A percentile compares a stretch with the other conserved stretches of the same genome.
Conservation (phyloP, 2,329 filamentous ascomycete species). For the Sarocladiaceae sp. region DNA sequence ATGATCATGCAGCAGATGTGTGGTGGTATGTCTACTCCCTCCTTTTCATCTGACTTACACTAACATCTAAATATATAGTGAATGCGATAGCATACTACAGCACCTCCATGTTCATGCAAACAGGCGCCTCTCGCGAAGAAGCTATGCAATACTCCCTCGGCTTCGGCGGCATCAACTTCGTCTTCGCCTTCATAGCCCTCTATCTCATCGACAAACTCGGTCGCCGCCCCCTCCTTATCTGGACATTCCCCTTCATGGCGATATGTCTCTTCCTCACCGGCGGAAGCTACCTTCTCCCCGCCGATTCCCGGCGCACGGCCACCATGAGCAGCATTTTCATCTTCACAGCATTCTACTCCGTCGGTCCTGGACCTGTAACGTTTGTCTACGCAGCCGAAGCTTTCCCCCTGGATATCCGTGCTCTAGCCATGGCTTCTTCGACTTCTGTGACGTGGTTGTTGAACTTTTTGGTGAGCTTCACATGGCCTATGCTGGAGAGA, state of each 20-base stretch:
- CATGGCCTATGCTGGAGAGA: conserved; percentile 17
- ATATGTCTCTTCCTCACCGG: conserved; percentile 29
- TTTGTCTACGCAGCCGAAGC: conserved; percentile 55
- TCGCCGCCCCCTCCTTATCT: conserved; percentile 53
- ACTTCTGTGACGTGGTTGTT: conserved; percentile 28
- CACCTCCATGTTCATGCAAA: conserved; percentile 39
- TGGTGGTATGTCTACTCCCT: conserved; percentile 35
- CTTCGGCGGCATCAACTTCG: conserved; percentile 53
- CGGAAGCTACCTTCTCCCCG: conserved; percentile 20
- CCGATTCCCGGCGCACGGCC: conserved; percentile 17
- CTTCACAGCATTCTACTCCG: conserved; percentile 32
- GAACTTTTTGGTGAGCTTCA: conserved; percentile 23
- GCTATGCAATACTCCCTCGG: conserved; percentile 39
- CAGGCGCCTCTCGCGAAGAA: conserved; percentile 32
- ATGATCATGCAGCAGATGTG: conserved; percentile 33
- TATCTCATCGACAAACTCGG: conserved; percentile 63
- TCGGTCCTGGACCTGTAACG: conserved; percentile 50
- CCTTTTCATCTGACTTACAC: too few relatives aligned
- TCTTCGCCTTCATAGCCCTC: conserved; percentile 59
- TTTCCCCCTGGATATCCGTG: conserved; percentile 48
- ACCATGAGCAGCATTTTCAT: conserved; percentile 28
- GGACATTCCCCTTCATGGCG: conserved; percentile 61
- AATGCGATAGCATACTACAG: conserved; percentile 49
- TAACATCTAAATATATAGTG: conserved; percentile 22
- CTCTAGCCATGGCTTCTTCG: conserved; percentile 44